Evolutionary conservation across 2,329 filamentous ascomycete species (phyloP), one percentile per base, ranked within the genome.

Genomic region (Elsinoe ampelina): DNA sequence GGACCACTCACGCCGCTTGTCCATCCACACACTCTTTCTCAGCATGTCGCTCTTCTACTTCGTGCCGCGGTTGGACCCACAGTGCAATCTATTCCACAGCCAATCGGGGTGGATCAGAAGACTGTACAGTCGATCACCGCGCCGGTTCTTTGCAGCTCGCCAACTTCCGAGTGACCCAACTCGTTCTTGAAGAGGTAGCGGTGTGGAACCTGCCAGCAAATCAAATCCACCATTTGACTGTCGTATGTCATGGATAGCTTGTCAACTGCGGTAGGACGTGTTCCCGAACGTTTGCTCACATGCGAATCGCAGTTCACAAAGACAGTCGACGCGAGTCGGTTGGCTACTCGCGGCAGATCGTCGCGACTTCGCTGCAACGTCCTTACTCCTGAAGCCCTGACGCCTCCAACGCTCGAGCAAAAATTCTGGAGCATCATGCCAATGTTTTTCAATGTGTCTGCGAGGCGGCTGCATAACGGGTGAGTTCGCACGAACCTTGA

Each of bases 401-500:
- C 20, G 45, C 17, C 12, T 50, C 12, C 30, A 50, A 52, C 48
- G 48, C 35, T 52, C 48, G 48, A 52, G 48, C 48, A 52, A 39
- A 38, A 43, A 11, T 8, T 42, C 52, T 55, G 32, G 36, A 43
- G 52, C 52, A 34, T 34, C 26, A 38, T 52, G 48, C 48, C 7
- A 39, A 35, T 52, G 34, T 39, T 52, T 38, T 39, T 20, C 19
- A 13, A 22, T 13, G 13, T 12, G 38, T 15, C 34, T 52, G 48
- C 48, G 48, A 22, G 39, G 39, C 41, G 41, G 41, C 54, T 42
- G 39, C 41, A 38, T 32, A 39, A 38, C 54, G 54, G 54, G 54
- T 56, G 54, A 56, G 54, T 56, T 56, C 54, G 54, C 54, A 56
- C 39, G 54, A 56, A 56, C 54, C 42, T 56, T 56, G 54, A 56